A percentile compares a stretch with the other conserved stretches of the same genome.
phyloP scores from a whole-genome alignment of 2,329 filamentous ascomycete genomes.

The Trichoderma pleuroti region DNA sequence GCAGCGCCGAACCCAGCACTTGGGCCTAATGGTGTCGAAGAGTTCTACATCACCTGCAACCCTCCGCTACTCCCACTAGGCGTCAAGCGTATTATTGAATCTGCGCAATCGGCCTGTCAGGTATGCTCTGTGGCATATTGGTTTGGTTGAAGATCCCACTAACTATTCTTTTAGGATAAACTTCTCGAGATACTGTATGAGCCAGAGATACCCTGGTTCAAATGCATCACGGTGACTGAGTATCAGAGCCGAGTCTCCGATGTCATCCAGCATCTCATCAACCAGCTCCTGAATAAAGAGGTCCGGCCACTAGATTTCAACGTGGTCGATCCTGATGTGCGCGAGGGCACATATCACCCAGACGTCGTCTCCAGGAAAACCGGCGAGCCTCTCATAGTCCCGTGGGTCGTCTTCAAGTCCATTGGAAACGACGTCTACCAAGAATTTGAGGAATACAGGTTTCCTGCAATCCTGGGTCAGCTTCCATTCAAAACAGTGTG shows the following conservation, averaged over 20 bases:
- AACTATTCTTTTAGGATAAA: conserved; percentile 15
- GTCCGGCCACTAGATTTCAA: neutral
- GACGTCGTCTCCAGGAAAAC: conserved; percentile 25
- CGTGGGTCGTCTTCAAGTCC: conserved; percentile 25
- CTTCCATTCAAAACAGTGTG: conserved; percentile 26
- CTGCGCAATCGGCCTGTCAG: conserved; percentile 17
- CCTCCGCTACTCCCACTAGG: conserved; percentile 33
- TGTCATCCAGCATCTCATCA: conserved; percentile 25
- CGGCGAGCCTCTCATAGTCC: conserved; percentile 22
- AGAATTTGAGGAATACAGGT: conserved; percentile 24
- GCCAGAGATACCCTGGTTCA: conserved; percentile 36
- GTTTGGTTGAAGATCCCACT: neutral
- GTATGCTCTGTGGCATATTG: neutral
- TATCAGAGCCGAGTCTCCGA: conserved; percentile 20
- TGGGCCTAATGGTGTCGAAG: conserved; percentile 20
- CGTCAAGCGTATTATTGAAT: conserved; percentile 28
- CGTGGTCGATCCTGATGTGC: conserved; percentile 20
- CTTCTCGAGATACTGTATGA: conserved; percentile 36
- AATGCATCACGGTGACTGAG: conserved; percentile 25
- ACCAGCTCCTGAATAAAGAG: neutral
- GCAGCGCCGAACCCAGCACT: neutral
- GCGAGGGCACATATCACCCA: neutral
- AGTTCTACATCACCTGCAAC: conserved; percentile 36
- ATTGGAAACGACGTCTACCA: neutral
- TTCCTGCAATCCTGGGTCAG: conserved; percentile 23